Percentiles rank a stretch among this genome's conserved stretches.
phyloP scores from a whole-genome alignment of 306 rosid species.

The Cicer cuneatum region DNA sequence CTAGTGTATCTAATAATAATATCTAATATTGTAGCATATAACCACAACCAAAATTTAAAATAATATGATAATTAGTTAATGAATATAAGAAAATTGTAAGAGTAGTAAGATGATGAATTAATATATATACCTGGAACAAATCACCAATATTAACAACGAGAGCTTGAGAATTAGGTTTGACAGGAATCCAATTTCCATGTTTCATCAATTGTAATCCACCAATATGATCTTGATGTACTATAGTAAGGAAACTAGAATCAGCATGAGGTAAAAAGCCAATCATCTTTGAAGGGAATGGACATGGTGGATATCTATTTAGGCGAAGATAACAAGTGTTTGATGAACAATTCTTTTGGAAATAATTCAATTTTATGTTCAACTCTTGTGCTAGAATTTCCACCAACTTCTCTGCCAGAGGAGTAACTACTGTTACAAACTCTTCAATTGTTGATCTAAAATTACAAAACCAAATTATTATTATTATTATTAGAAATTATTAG shows the following conservation, averaged over 20 bases:
- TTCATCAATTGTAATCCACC: constrained; percentile 62
- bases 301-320: constrained; percentile 72
- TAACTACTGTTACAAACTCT: constrained; percentile 45
- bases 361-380: constrained; percentile 51
- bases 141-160: constrained; percentile 73
- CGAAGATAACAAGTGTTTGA: constrained; percentile 54
- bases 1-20: too few species aligned
- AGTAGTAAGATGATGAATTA: background rate
- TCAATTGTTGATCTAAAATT: constrained; percentile 54
- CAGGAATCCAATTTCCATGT: constrained; percentile 54
- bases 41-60: too few species aligned
- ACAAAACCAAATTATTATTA: background rate
- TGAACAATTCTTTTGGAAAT: constrained; percentile 63
- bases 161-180: constrained; percentile 63
- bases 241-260: constrained; percentile 62
- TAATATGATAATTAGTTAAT: too few species aligned
- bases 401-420: constrained; percentile 53
- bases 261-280: constrained; percentile 69
- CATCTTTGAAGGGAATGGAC: constrained; percentile 61
- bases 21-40: too few species aligned
- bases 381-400: constrained; percentile 60
- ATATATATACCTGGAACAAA: constrained; percentile 69
- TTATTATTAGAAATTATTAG: background rate
- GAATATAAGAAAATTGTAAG: too few species aligned
- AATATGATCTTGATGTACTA: constrained; percentile 51